These are phyloP conservation scores for Vitis amurensis DNA, from an alignment of 164 flowering plant genomes.

Conservation along the genomic window DNA sequence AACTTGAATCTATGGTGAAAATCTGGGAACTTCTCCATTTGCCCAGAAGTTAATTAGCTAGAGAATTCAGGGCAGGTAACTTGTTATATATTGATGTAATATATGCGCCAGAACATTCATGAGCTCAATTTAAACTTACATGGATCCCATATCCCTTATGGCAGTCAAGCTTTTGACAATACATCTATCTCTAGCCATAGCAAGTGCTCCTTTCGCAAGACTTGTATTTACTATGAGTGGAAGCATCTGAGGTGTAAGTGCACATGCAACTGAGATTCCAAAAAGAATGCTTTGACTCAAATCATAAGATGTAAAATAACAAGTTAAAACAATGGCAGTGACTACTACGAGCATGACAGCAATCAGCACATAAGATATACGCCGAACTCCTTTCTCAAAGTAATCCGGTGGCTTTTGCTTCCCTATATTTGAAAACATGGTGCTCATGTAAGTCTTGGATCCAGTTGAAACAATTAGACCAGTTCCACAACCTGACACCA, in stretches of 20 bases:
- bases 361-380: conserved; percentile 56
- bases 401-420: conserved; percentile 58
- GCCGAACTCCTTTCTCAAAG: conserved; percentile 55
- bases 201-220: conserved; percentile 80
- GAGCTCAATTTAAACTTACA: conserved; percentile 44
- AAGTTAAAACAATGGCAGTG: conserved; percentile 38
- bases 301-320: conserved; percentile 35
- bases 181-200: conserved; percentile 80
- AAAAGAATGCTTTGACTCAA: conserved; percentile 49
- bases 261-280: conserved; percentile 70
- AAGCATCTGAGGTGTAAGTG: conserved; percentile 84
- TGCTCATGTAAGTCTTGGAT: conserved; percentile 74
- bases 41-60: no score
- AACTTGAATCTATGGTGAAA: no score
- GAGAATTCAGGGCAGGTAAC: no score
- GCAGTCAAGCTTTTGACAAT: conserved; percentile 71
- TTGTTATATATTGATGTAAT: not conserved
- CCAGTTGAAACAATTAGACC: conserved; percentile 84
- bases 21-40: no score
- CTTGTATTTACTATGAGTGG: conserved; percentile 73
- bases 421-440: conserved; percentile 60
- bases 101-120: no score
- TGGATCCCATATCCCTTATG: conserved; percentile 79
- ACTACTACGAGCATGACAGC: conserved; percentile 52
- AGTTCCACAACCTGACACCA: conserved; percentile 70